Evolutionary conservation across 768 basidiomycete genomes (phyloP), one percentile per base, ranked within the genome.

Genomic region (Agaricus subrufescens): DNA sequence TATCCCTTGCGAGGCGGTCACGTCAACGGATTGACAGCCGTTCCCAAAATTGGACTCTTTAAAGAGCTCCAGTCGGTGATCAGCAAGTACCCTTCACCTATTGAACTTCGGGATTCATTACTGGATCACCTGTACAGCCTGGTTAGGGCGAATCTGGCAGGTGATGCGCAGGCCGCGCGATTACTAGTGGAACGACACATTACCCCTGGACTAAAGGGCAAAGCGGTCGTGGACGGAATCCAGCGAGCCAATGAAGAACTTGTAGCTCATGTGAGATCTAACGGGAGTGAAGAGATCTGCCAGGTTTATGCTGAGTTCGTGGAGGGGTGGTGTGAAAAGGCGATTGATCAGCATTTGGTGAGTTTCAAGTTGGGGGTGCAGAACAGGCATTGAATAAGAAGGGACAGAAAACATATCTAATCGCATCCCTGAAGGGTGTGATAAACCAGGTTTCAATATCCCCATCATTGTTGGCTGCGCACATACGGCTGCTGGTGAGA

Each of bases 391-490:
- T 40, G 11, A 48, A 40, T 11, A 29, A 42, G 12, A 26, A 30
- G n/a, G 26, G 77, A 78, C 48, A 87, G 86, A 81, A 78, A 70
- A 59, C 65, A 52, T 91, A 85, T 67, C 71, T 89, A 39, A 66
- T 77, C 56, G 66, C 67, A 42, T 78, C 75, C 44, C 62, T 85
- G 58, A 70, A 72, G 42, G 64, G 66, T 40, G 58, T 77, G 39
- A 69, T 73, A 40, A 56, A 61, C 58, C 54, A 56, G 29, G 56
- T 51, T 42, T 57, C 56, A 26, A 56, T 38, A 30, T 70, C 71
- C 48, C 64, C 66, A 63, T 63, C 68, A 51, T 58, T 75, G 58
- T 56, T 73, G 56, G 62, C 67, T 15, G 60, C 61, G 42, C 72
- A 73, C 60, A 63, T 73, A 60, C 67, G 61, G 51, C 31, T 71